Evolutionary conservation across 352 stramenopile species (phyloP).

Genomic region (Globisporangium emineosum): DNA sequence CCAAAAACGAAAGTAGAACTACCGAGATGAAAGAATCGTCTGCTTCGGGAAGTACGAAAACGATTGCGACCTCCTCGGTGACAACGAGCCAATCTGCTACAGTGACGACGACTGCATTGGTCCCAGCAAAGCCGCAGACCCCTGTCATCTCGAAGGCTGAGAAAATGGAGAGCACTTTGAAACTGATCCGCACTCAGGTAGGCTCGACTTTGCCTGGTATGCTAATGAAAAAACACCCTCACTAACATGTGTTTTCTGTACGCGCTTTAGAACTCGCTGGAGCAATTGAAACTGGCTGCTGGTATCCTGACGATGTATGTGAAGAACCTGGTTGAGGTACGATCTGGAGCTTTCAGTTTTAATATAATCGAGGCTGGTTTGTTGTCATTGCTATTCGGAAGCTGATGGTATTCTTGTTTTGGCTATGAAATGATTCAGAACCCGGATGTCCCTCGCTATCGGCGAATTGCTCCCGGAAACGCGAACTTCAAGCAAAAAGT

Average conservation of each 20-base stretch:
- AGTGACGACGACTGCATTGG: not conserved
- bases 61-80: not conserved
- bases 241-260: slow-evolving; percentile 3
- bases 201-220: not conserved
- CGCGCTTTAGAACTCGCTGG: slow-evolving; percentile 52
- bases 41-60: not conserved
- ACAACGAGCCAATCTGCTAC: not conserved
- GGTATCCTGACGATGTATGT: slow-evolving; percentile 85
- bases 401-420: not conserved
- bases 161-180: slow-evolving; percentile 44
- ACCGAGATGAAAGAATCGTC: not conserved
- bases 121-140: slow-evolving; percentile 1
- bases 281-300: slow-evolving; percentile 63
- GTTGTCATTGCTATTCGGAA: not conserved
- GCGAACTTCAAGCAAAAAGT: slow-evolving; percentile 87
- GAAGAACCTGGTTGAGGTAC: slow-evolving; percentile 81
- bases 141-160: slow-evolving; percentile 29
- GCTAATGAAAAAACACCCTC: not conserved
- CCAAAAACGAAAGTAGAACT: slow-evolving; percentile 22
- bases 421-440: slow-evolving; percentile 35
- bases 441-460: slow-evolving; percentile 77
- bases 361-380: not conserved
- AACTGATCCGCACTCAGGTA: slow-evolving; percentile 52
- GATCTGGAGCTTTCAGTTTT: not conserved
- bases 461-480: slow-evolving; percentile 71